Evolutionary conservation across 306 rosid species (phyloP).

Genomic region (Canavalia ensiformis): DNA sequence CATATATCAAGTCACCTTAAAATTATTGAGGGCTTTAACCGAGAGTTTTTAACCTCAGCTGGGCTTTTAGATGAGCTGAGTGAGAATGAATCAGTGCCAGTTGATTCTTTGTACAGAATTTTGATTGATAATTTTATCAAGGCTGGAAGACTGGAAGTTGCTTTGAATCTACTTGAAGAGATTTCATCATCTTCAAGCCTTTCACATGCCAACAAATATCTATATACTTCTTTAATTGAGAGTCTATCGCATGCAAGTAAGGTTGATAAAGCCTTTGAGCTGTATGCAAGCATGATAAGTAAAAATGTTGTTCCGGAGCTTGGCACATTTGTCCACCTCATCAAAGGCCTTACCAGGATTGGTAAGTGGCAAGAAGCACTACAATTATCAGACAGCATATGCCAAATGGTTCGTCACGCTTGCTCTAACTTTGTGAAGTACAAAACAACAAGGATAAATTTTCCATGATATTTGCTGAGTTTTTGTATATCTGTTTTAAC

Average conservation of each 20-base stretch:
- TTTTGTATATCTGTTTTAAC: slow-evolving; percentile 21
- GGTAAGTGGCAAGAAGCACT: slow-evolving; percentile 86
- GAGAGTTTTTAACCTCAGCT: slow-evolving; percentile 70
- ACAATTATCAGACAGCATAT: slow-evolving; percentile 73
- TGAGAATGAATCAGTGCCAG: slow-evolving; percentile 66
- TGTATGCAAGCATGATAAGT: slow-evolving; percentile 68
- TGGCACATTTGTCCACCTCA: slow-evolving; percentile 71
- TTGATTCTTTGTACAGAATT: slow-evolving; percentile 65
- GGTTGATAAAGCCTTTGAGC: slow-evolving; percentile 72
- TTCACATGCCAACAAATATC: slow-evolving; percentile 58
- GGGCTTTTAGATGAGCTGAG: slow-evolving; percentile 76
- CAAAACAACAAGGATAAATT: slow-evolving; percentile 18
- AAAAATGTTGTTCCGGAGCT: slow-evolving; percentile 74
- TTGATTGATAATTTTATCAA: slow-evolving; percentile 77
- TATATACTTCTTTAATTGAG: slow-evolving; percentile 70
- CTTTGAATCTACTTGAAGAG: slow-evolving; percentile 74
- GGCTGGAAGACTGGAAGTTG: slow-evolving; percentile 81
- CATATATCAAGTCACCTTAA: slow-evolving; percentile 71
- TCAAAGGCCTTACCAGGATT: slow-evolving; percentile 72
- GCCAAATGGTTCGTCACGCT: slow-evolving; percentile 79
- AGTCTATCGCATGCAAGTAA: slow-evolving; percentile 70
- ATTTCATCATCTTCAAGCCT: slow-evolving; percentile 66
- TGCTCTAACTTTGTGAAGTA: slow-evolving; percentile 33
- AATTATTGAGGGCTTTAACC: slow-evolving; percentile 78
- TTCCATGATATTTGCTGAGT: slow-evolving; percentile 13